Evolutionary conservation across 108 stramenopile species (phyloP).

Genomic region (Parietichytrium sp.): DNA sequence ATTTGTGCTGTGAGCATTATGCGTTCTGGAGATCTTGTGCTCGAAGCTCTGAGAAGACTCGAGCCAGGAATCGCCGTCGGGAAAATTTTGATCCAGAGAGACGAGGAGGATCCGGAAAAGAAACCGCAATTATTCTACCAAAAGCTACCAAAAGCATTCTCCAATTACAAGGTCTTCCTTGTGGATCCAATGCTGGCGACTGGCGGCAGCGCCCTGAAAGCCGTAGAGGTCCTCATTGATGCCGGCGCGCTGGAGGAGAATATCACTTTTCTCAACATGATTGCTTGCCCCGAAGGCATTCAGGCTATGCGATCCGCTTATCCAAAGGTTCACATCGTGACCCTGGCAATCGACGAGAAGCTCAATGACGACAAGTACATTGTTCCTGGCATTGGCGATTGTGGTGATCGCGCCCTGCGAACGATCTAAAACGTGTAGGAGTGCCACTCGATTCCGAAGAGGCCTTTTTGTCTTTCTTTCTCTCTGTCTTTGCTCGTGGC

Average conservation of each 20-base stretch:
- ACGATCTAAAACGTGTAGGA: conserved; percentile 50
- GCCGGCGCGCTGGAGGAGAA: conserved; percentile 63
- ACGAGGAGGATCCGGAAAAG: conserved; percentile 80
- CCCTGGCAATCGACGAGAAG: conserved; percentile 78
- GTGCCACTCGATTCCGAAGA: too few species aligned
- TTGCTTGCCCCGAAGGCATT: conserved; percentile 92
- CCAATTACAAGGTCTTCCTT: conserved; percentile 73
- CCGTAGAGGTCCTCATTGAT: conserved; percentile 70
- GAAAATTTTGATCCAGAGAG: conserved; percentile 93
- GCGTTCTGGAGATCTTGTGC: conserved; percentile 82
- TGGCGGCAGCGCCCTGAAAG: conserved; percentile 82
- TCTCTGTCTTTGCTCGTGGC: too few species aligned
- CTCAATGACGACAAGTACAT: conserved; percentile 91
- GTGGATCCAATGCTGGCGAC: conserved; percentile 99
- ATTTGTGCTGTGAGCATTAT: conserved; percentile 84
- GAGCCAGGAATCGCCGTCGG: conserved; percentile 75
- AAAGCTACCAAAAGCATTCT: conserved; percentile 80
- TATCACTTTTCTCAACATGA: conserved; percentile 90
- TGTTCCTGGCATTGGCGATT: conserved; percentile 96
- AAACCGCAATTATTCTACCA: conserved; percentile 78
- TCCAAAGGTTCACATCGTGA: conserved; percentile 79
- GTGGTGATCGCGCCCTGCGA: conserved; percentile 90
- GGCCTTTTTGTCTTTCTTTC: too few species aligned
- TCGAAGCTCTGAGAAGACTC: conserved; percentile 77
- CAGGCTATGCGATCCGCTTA: conserved; percentile 53